Percentiles rank a stretch among this genome's conserved stretches.
These are phyloP conservation scores for Penicillium griseofulvum DNA, from an alignment of 2,329 filamentous ascomycete genomes.

Conservation along the genomic window DNA sequence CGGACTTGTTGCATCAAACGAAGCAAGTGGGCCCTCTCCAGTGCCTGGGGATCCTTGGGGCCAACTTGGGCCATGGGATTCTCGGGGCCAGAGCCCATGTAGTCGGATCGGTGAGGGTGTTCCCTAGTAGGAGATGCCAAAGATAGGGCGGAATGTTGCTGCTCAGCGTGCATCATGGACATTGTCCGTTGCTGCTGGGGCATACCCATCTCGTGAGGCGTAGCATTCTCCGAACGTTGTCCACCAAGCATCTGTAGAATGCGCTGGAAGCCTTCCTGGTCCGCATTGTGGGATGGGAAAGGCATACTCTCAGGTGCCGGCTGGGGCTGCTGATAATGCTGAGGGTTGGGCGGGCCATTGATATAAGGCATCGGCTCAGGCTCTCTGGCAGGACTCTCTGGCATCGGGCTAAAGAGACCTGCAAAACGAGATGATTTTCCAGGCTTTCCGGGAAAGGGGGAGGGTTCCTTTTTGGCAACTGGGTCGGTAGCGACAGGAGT, in stretches of 20 bases:
- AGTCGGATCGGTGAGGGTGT: slow-evolving; percentile 31
- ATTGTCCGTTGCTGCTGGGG: slow-evolving; percentile 31
- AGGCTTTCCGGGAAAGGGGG: slow-evolving; percentile 51
- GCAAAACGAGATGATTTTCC: slow-evolving; percentile 80
- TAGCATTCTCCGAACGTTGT: slow-evolving; percentile 45
- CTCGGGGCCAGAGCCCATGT: slow-evolving; percentile 31
- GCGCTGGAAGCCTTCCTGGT: slow-evolving; percentile 81
- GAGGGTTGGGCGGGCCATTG: slow-evolving; percentile 15
- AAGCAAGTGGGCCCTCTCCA: slow-evolving; percentile 80
- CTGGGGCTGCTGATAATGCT: slow-evolving; percentile 30
- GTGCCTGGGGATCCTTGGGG: slow-evolving; percentile 45
- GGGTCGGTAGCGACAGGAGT: slow-evolving; percentile 40
- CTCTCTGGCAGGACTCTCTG: slow-evolving; percentile 53
- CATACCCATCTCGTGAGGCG: slow-evolving; percentile 42
- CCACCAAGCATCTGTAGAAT: slow-evolving; percentile 77
- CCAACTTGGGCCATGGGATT: slow-evolving; percentile 30
- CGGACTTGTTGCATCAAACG: slow-evolving; percentile 70
- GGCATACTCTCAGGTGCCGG: slow-evolving; percentile 24
- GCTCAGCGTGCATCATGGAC: slow-evolving; percentile 32
- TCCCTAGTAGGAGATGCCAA: slow-evolving; percentile 36
- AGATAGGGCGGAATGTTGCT: slow-evolving; percentile 22
- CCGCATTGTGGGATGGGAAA: slow-evolving; percentile 53
- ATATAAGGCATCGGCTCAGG: slow-evolving; percentile 26
- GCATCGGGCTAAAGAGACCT: slow-evolving; percentile 66
- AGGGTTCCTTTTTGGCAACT: slow-evolving; percentile 42